A percentile compares a stretch with the other conserved stretches of the same genome.
These are phyloP conservation scores for Saturnispora halmiae DNA, from an alignment of 805 yeast genomes.

Conservation along the genomic window DNA sequence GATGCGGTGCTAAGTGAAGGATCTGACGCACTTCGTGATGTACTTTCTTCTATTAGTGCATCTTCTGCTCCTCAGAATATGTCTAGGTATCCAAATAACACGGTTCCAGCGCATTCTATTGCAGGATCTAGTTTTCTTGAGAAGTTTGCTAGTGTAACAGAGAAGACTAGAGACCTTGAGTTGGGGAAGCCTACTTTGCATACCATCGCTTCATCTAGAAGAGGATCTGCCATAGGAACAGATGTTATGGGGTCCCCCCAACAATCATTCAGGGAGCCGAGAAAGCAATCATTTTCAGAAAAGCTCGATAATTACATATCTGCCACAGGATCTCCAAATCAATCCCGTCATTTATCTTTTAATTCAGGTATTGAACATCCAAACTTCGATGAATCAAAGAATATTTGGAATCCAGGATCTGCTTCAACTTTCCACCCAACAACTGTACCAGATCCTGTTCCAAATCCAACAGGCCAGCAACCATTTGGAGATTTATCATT, in stretches of 20 bases:
- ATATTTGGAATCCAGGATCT: constrained; percentile 61
- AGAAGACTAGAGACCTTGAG: constrained; percentile 61
- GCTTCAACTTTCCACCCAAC: constrained; percentile 51
- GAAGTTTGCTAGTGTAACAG: constrained; percentile 57
- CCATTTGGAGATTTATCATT: constrained; percentile 11
- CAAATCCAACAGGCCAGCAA: constrained; percentile 4
- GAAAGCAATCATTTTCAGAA: constrained; percentile 46
- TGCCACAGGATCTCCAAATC: constrained; percentile 22
- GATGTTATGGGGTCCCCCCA: constrained; percentile 21
- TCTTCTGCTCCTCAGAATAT: constrained; percentile 21
- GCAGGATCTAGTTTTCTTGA: constrained; percentile 43
- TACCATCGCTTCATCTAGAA: constrained; percentile 33
- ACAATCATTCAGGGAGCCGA: constrained; percentile 25
- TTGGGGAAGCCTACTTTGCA: constrained; percentile 21
- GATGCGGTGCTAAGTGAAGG: constrained; percentile 26
- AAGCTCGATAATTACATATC: constrained; percentile 49
- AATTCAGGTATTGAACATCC: constrained; percentile 25
- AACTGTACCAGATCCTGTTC: constrained; percentile 9
- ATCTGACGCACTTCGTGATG: constrained; percentile 26
- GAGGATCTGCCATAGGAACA: constrained; percentile 41
- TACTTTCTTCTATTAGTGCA: constrained; percentile 28
- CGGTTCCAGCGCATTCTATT: constrained; percentile 8
- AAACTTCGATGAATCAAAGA: constrained; percentile 26
- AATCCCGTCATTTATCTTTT: constrained; percentile 25
- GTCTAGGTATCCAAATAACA: constrained; percentile 29